Conservation (phyloP, 306 rosid species). For the Malus sieversii region DNA sequence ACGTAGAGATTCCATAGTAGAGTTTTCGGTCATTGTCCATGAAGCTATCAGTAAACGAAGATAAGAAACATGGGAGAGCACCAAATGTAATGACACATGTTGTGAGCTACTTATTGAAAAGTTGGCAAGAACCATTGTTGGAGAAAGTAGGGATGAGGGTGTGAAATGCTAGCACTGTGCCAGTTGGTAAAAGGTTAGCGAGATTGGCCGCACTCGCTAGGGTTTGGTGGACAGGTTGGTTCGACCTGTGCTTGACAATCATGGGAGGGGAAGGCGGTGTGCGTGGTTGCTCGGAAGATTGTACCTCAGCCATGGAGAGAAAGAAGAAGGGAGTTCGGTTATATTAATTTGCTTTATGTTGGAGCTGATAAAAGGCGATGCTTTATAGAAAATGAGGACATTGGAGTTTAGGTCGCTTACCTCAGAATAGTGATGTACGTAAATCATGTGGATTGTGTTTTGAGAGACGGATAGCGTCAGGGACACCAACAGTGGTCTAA, state of each 20-base stretch:
- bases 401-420: not conserved
- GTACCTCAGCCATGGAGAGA: constrained; percentile 12
- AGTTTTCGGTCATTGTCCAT: constrained; percentile 6
- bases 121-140: constrained; percentile 32
- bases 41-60: constrained; percentile 33
- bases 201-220: constrained; percentile 32
- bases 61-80: constrained; percentile 22
- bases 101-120: constrained; percentile 22
- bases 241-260: not conserved
- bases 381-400: not conserved
- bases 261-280: not conserved
- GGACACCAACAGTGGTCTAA: not conserved
- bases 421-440: not conserved
- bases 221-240: constrained; percentile 19
- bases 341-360: not conserved
- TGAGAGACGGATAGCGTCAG: not conserved
- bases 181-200: constrained; percentile 33
- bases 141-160: constrained; percentile 34
- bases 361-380: not conserved
- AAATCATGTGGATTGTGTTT: not conserved
- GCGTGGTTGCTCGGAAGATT: not conserved
- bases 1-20: constrained; percentile 20
- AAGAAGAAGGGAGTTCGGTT: not conserved
- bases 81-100: not conserved
- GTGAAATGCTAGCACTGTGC: constrained; percentile 31